phyloP scores from a whole-genome alignment of 305 asterid genomes.

The Caryopteris hybrid region DNA sequence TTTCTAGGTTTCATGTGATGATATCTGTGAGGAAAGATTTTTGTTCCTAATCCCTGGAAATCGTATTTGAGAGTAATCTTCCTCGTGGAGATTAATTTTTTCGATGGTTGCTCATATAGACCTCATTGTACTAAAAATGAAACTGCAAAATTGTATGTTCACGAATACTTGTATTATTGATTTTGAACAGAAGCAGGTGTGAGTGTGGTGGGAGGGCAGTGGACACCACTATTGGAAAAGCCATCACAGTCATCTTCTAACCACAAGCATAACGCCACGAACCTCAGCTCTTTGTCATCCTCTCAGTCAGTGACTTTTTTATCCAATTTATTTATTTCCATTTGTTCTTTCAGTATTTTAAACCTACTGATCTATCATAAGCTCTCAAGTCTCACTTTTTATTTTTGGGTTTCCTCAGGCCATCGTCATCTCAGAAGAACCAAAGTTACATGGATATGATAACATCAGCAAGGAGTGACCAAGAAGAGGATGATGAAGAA shows the following conservation, averaged over 20 bases:
- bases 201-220: constrained; percentile 60
- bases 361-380: neutral
- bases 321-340: constrained; percentile 1
- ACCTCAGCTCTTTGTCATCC: constrained; percentile 66
- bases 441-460: constrained; percentile 78
- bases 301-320: constrained; percentile 60
- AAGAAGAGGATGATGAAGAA: constrained; percentile 80
- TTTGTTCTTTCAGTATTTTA: neutral
- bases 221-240: constrained; percentile 58
- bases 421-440: constrained; percentile 59
- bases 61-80: too few species aligned
- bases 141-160: too few species aligned
- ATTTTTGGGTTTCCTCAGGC: constrained; percentile 41
- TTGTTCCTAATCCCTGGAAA: too few species aligned
- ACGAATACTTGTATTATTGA: too few species aligned
- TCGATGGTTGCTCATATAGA: too few species aligned
- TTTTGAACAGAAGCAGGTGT: constrained; percentile 51
- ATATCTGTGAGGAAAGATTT: too few species aligned
- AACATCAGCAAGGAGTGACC: constrained; percentile 57
- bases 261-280: constrained; percentile 39
- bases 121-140: too few species aligned
- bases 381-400: neutral
- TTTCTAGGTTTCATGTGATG: neutral
- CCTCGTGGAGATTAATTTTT: too few species aligned
- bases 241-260: constrained; percentile 61